Conservation (phyloP, 2,329 filamentous ascomycete genomes). For the Neonectria coccinea region DNA sequence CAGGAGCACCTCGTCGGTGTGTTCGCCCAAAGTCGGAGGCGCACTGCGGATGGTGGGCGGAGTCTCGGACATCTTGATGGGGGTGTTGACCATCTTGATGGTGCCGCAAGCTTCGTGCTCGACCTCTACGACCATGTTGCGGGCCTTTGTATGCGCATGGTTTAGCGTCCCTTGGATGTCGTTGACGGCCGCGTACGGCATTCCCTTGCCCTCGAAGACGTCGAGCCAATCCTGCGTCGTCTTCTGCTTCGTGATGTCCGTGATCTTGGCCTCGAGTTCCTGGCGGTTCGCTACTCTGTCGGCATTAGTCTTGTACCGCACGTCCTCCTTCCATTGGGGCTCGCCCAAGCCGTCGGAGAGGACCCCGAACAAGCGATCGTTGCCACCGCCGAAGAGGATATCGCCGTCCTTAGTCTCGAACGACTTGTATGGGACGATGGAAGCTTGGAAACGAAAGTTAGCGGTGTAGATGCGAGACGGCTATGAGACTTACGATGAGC, state of each 20-base stretch:
- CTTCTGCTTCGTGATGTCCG: slow-evolving; percentile 77
- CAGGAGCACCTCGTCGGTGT: slow-evolving; percentile 81
- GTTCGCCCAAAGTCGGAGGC: slow-evolving; percentile 88
- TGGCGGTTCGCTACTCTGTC: slow-evolving; percentile 76
- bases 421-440: slow-evolving; percentile 93
- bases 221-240: slow-evolving; percentile 91
- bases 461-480: not conserved
- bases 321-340: slow-evolving; percentile 70
- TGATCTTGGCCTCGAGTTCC: slow-evolving; percentile 82
- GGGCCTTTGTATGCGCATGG: slow-evolving; percentile 85
- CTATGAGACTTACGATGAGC: slow-evolving; percentile 77
- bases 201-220: slow-evolving; percentile 86
- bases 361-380: slow-evolving; percentile 75
- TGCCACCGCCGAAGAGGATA: slow-evolving; percentile 78
- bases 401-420: slow-evolving; percentile 81
- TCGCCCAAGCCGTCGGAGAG: slow-evolving; percentile 70
- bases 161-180: slow-evolving; percentile 87
- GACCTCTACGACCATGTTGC: slow-evolving; percentile 90
- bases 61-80: slow-evolving; percentile 91
- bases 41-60: slow-evolving; percentile 79
- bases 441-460: slow-evolving; percentile 66
- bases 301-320: slow-evolving; percentile 71
- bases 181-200: slow-evolving; percentile 94
- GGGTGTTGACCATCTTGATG: slow-evolving; percentile 92
- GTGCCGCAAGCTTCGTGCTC: slow-evolving; percentile 86